Base-by-base conservation (phyloP, 352 stramenopile species). In the Pythium grandisporangium region DNA sequence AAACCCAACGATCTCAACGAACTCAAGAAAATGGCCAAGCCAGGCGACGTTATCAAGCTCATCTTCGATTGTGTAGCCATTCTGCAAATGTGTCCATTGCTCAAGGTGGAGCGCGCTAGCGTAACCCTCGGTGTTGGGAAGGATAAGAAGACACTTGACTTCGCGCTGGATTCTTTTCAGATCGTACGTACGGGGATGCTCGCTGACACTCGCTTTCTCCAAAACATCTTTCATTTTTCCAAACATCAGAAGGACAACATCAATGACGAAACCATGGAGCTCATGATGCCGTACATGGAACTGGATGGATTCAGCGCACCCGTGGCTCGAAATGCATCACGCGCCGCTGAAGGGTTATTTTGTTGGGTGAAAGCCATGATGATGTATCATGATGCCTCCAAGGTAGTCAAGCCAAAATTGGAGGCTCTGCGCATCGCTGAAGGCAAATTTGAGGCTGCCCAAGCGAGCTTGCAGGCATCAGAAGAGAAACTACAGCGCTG, bases 321-420 rank as follows among this genome's bases (percentile, higher is more conserved):
- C 1, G 80, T 83, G 4, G 87, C 87, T 7, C 70, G 81, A 32
- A 96, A 96, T 48, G 87, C 86, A 0, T 96, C 83, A 3, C 88
- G 90, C 53, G 88, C 88, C 1, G 87, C 86, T 5, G 85, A 95
- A 53, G 86, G 86, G 0, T 52, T 97, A 6, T 96, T 92, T 30
- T 92, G 68, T 29, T 97, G 86, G 84, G 79, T 89, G 11, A 71
- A 80, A 24, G 88, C 88, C 2, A 96, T 97, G 85, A 87, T 62
- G 39, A 81, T 93, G 62, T 97, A 97, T 47, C 77, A 96, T 52
- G 77, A 93, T 43, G 88, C 84, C 0, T 93, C 77, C 2, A 97
- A 96, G 44, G 78, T 96, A n/a, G 86, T 97, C 1, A 95, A 96
- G 52, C 88, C 88, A 2, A 96, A 96, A 48, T 66, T 96, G 3